These are phyloP conservation scores for Cercospora zeina DNA, from an alignment of 2,329 filamentous ascomycete genomes.

Conservation along the genomic window DNA sequence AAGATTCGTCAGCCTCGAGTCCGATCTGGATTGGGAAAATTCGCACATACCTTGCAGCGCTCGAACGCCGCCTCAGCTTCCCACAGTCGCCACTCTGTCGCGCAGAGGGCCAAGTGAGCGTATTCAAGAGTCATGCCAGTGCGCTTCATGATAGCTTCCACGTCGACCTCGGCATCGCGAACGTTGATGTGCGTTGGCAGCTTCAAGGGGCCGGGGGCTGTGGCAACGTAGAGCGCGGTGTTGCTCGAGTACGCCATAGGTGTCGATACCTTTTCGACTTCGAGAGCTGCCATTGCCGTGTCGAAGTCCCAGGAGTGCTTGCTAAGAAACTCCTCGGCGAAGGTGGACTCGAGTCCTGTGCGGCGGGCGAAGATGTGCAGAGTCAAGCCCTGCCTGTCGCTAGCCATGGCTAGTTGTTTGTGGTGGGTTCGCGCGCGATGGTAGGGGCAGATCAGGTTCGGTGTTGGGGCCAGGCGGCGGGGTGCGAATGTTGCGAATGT, in stretches of 20 bases:
- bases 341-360: background rate
- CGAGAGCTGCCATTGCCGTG: background rate
- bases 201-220: background rate
- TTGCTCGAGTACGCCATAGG: background rate
- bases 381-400: background rate
- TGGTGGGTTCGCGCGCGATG: background rate
- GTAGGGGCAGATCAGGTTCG: background rate
- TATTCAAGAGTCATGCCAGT: conserved; percentile 2
- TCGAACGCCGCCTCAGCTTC: background rate
- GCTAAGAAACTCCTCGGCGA: background rate
- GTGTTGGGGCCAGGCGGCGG: background rate
- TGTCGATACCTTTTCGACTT: background rate
- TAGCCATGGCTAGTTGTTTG: background rate
- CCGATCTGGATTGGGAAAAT: too few species aligned
- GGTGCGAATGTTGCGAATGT: background rate
- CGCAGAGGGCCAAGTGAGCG: background rate
- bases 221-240: background rate
- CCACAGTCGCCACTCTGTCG: background rate
- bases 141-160: background rate
- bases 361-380: background rate
- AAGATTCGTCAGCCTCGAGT: background rate
- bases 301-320: background rate
- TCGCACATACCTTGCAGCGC: background rate
- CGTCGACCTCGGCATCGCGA: background rate
- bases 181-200: background rate